phyloP scores from a whole-genome alignment of 1,139 yeast genomes.

The Waltiozyma sp. region DNA sequence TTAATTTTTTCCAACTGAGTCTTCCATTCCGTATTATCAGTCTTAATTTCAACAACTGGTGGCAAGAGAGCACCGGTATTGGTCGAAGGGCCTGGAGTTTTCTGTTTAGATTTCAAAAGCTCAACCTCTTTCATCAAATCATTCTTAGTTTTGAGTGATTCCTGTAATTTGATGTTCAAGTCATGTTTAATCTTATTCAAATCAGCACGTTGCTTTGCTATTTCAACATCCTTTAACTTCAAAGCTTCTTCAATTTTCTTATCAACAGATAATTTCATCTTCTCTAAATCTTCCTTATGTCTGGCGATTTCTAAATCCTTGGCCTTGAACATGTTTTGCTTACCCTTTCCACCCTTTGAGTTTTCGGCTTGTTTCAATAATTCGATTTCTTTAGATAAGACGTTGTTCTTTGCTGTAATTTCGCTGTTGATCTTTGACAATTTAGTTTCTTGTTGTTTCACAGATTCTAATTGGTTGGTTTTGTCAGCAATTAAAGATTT shows the following conservation, averaged over 20 bases:
- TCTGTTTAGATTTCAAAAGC: background rate
- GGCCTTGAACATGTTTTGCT: conserved; percentile 12
- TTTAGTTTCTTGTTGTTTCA: conserved; percentile 15
- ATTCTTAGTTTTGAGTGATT: conserved; percentile 1
- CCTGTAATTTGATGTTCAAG: background rate
- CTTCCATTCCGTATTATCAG: conserved; percentile 7
- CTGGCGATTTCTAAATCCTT: conserved; percentile 20
- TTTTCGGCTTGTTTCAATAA: background rate
- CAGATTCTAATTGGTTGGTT: conserved; percentile 16
- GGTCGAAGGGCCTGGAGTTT: background rate
- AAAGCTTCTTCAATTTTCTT: conserved; percentile 5
- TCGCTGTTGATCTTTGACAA: conserved; percentile 10
- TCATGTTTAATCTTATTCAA: background rate
- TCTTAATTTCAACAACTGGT: conserved; percentile 2
- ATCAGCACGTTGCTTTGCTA: conserved; percentile 1
- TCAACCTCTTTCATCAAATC: conserved; percentile 1
- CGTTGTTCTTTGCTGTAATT: conserved; percentile 11
- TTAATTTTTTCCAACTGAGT: conserved; percentile 17
- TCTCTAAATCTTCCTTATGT: conserved; percentile 13
- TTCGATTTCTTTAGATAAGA: conserved; percentile 10
- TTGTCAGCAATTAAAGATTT: background rate
- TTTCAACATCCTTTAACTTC: background rate
- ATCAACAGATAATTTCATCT: conserved; percentile 14
- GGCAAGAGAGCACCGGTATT: background rate
- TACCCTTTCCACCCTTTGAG: background rate